phyloP scores from a whole-genome alignment of 352 stramenopile species.

The Aphanomyces astaci region DNA sequence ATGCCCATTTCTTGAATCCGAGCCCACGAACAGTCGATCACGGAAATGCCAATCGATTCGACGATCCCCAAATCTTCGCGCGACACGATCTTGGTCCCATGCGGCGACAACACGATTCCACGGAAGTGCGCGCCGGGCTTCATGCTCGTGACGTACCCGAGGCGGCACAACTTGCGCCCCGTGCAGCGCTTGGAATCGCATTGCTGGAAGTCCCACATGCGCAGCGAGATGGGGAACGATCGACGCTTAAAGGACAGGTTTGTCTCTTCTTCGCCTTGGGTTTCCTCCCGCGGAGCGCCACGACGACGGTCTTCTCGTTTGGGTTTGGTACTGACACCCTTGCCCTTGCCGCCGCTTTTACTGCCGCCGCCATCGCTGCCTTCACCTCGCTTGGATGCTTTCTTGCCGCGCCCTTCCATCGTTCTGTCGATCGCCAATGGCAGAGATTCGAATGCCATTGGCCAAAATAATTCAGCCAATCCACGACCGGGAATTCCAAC shows the following conservation, averaged over 20 bases:
- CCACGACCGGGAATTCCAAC: slow-evolving; percentile 6
- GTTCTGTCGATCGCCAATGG: not conserved
- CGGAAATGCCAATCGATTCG: slow-evolving; percentile 82
- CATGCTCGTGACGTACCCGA: slow-evolving; percentile 90
- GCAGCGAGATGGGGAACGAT: slow-evolving; percentile 72
- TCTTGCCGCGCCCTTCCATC: slow-evolving; percentile 1
- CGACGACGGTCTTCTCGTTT: slow-evolving; percentile 13
- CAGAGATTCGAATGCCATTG: not conserved
- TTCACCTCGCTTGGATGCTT: slow-evolving; percentile 3
- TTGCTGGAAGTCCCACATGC: slow-evolving; percentile 95
- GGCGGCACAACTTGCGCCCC: slow-evolving; percentile 86
- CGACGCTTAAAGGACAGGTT: slow-evolving; percentile 56
- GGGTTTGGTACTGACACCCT: slow-evolving; percentile 2
- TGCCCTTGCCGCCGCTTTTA: not conserved
- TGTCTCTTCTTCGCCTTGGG: slow-evolving; percentile 48
- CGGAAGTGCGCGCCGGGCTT: slow-evolving; percentile 88
- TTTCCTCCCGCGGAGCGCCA: not conserved
- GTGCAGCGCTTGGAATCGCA: slow-evolving; percentile 94
- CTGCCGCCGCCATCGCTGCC: not conserved
- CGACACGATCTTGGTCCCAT: slow-evolving; percentile 86
- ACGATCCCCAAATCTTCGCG: slow-evolving; percentile 81
- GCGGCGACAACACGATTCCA: slow-evolving; percentile 91
- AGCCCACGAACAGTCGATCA: slow-evolving; percentile 98
- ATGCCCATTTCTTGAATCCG: slow-evolving; percentile 94
- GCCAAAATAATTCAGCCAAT: slow-evolving; percentile 12